Percentiles rank a stretch among this genome's conserved stretches.
These are phyloP conservation scores for Rhizophora mangle DNA, from an alignment of 345 rosid species.

Conservation along the genomic window DNA sequence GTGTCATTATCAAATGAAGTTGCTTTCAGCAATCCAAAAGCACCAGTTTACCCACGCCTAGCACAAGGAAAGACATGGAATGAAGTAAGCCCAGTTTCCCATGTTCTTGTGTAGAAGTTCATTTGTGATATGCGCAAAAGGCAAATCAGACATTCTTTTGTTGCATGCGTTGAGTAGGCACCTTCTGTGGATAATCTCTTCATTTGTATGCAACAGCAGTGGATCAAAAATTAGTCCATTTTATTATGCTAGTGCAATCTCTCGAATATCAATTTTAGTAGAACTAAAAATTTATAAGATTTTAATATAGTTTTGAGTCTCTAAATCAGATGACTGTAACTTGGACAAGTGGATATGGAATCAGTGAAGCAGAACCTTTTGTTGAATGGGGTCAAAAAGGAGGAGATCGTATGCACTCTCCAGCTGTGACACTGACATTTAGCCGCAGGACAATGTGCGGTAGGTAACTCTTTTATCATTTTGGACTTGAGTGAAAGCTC, in stretches of 20 bases:
- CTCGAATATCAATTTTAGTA: not conserved
- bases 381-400: slow-evolving; percentile 64
- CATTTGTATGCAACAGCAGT: not conserved
- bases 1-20: slow-evolving; percentile 60
- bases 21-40: slow-evolving; percentile 56
- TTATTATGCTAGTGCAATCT: not conserved
- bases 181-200: not conserved
- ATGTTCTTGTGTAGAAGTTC: not conserved
- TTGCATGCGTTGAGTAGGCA: not conserved
- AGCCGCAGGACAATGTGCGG: slow-evolving; percentile 55
- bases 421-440: slow-evolving; percentile 65
- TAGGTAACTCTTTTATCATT: slow-evolving; percentile 19
- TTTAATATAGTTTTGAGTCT: not conserved
- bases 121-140: not conserved
- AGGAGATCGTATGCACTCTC: slow-evolving; percentile 36
- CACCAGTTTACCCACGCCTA: slow-evolving; percentile 64
- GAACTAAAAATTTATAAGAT: not conserved
- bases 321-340: slow-evolving; percentile 63
- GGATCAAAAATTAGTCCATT: not conserved
- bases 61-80: slow-evolving; percentile 72
- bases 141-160: not conserved
- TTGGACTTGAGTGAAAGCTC: not conserved
- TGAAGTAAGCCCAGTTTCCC: slow-evolving; percentile 44
- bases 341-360: slow-evolving; percentile 77
- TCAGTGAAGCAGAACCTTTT: slow-evolving; percentile 52